Conservation (phyloP, 2,329 filamentous ascomycete species). For the Dactylellina sp. region DNA sequence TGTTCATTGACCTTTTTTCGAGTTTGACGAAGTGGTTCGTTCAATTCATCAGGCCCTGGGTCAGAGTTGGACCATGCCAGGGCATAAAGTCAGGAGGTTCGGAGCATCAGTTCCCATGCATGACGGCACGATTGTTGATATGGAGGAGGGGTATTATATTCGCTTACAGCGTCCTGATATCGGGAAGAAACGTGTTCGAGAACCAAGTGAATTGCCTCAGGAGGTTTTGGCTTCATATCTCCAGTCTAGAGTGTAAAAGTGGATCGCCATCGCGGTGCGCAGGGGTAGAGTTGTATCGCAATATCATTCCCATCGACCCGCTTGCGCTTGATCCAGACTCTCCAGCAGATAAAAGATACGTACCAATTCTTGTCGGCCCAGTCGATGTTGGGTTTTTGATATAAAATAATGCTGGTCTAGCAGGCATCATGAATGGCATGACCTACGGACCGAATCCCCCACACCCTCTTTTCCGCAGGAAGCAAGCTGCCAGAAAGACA, state of each 20-base stretch:
- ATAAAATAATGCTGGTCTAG: slow-evolving; percentile 30
- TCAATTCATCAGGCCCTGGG: not conserved
- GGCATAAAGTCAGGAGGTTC: slow-evolving; percentile 36
- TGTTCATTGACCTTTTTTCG: slow-evolving; percentile 25
- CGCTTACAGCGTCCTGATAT: slow-evolving; percentile 41
- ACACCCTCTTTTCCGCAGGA: slow-evolving; percentile 1
- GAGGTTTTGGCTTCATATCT: slow-evolving; percentile 18
- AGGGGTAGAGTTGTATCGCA: slow-evolving; percentile 32
- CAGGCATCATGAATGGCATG: slow-evolving; percentile 8
- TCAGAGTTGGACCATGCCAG: slow-evolving; percentile 21
- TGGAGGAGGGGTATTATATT: slow-evolving; percentile 47
- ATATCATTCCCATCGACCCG: slow-evolving; percentile 21
- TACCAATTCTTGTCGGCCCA: slow-evolving; percentile 5
- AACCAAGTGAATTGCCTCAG: slow-evolving; percentile 21
- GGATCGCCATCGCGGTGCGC: slow-evolving; percentile 29
- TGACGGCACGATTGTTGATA: slow-evolving; percentile 45
- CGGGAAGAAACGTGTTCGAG: slow-evolving; percentile 49
- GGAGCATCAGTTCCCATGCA: slow-evolving; percentile 40
- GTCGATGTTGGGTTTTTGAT: slow-evolving; percentile 27
- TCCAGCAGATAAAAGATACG: not conserved
- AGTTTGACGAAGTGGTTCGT: slow-evolving; percentile 45
- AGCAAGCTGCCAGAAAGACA: too few species aligned
- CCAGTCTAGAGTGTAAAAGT: slow-evolving; percentile 6
- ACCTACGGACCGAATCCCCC: not conserved
- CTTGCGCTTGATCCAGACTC: too few species aligned